Evolutionary conservation across 1,284 basidiomycete genomes (phyloP).

Genomic region (Fomitopsis schrenkii): DNA sequence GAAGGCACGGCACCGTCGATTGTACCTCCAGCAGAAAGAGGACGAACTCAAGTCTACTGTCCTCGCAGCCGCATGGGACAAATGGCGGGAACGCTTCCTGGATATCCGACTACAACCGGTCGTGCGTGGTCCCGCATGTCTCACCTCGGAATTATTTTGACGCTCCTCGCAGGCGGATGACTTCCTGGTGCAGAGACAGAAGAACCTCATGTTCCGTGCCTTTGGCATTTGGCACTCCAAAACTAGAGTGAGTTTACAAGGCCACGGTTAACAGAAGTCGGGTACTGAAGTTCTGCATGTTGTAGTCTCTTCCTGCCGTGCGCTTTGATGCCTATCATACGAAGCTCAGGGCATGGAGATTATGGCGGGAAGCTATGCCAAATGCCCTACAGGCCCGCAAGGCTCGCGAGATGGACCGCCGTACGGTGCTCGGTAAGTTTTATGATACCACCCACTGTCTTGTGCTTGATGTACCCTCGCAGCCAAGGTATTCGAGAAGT

Average conservation of each 20-base stretch:
- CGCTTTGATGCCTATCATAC: constrained; percentile 59
- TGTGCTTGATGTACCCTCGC: constrained; percentile 14
- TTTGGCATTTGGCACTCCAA: constrained; percentile 72
- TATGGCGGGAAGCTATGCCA: constrained; percentile 68
- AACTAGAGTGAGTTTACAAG: constrained; percentile 49
- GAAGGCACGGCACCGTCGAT: constrained; percentile 51
- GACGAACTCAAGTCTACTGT: constrained; percentile 50
- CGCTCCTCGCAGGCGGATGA: constrained; percentile 48
- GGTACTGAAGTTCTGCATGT: not conserved
- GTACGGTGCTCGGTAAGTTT: constrained; percentile 52
- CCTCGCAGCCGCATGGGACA: constrained; percentile 62
- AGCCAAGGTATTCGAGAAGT: constrained; percentile 61
- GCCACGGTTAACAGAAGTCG: too few species aligned
- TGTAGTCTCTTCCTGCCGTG: constrained; percentile 70
- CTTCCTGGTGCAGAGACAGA: constrained; percentile 53
- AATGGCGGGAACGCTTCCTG: constrained; percentile 67
- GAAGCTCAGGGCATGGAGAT: constrained; percentile 57
- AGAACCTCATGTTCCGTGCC: constrained; percentile 55
- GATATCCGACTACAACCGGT: constrained; percentile 59
- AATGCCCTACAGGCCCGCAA: constrained; percentile 57
- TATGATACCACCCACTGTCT: constrained; percentile 1
- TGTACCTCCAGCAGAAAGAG: constrained; percentile 56
- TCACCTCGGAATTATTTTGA: constrained; percentile 2
- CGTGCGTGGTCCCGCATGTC: constrained; percentile 35
- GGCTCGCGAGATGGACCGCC: constrained; percentile 59